Evolutionary conservation across 2,329 filamentous ascomycete genomes (phyloP).

Genomic region (Calonectria multiphialidica): DNA sequence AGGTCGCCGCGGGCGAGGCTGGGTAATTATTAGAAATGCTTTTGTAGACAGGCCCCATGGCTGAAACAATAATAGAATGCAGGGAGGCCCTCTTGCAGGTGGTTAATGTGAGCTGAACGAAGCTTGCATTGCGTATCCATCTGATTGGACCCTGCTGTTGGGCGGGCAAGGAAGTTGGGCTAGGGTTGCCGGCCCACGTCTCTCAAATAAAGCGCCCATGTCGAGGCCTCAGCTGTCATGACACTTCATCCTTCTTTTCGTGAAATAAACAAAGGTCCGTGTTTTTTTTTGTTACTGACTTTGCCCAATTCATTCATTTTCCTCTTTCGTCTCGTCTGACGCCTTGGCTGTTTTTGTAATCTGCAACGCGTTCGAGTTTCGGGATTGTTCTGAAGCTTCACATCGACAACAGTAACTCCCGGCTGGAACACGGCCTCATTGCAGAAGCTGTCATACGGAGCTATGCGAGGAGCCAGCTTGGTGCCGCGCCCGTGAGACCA

Average conservation of each 20-base stretch:
- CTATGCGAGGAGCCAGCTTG: not conserved
- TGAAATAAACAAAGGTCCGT: conserved; percentile 3
- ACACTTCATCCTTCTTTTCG: not conserved
- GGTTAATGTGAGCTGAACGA: conserved; percentile 10
- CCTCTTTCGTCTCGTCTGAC: not conserved
- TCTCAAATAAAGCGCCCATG: conserved; percentile 3
- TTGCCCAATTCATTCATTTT: not conserved
- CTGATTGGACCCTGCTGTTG: conserved; percentile 1
- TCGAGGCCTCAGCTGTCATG: conserved; percentile 3
- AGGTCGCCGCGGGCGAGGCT: not conserved
- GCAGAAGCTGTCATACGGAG: not conserved
- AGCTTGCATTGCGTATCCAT: conserved; percentile 7
- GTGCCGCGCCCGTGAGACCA: not conserved
- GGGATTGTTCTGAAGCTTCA: not conserved
- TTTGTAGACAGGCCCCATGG: not conserved
- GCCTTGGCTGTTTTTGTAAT: not conserved
- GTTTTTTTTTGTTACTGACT: not conserved
- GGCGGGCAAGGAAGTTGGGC: conserved; percentile 2
- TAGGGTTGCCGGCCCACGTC: conserved; percentile 6
- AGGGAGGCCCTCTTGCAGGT: conserved; percentile 5
- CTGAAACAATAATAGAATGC: conserved; percentile 8
- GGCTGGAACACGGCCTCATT: not conserved
- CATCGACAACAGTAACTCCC: not conserved
- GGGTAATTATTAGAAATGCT: not conserved
- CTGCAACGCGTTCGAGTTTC: not conserved